Conservation (phyloP, 1,284 basidiomycete genomes). For the Pyrrhoderma lamaoense region DNA sequence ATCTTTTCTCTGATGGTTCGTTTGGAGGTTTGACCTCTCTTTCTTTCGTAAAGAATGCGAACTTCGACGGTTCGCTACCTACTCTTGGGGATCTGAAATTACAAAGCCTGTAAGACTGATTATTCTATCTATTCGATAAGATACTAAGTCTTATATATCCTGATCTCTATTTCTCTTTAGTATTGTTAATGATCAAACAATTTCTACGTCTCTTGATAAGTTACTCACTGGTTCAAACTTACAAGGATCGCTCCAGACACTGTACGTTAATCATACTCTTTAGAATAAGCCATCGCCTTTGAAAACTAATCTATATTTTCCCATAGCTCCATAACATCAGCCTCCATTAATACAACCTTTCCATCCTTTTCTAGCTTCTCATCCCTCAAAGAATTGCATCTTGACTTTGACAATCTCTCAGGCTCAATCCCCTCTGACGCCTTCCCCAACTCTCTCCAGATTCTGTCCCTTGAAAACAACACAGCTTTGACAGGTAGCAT, state of each 20-base stretch:
- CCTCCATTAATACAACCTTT: no score
- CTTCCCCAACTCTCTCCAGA: slow-evolving; percentile 28
- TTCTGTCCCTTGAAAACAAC: slow-evolving; percentile 27
- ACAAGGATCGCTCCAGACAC: slow-evolving; percentile 30
- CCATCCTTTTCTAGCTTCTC: no score
- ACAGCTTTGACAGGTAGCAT: slow-evolving; percentile 25
- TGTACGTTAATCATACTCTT: slow-evolving; percentile 28
- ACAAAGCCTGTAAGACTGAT: slow-evolving; percentile 34
- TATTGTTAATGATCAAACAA: slow-evolving; percentile 30
- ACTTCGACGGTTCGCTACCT: slow-evolving; percentile 38
- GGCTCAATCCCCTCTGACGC: slow-evolving; percentile 23
- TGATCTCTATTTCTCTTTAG: slow-evolving; percentile 20
- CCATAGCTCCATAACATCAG: no score
- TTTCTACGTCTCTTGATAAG: slow-evolving; percentile 28
- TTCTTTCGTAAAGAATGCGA: slow-evolving; percentile 37
- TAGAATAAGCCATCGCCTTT: slow-evolving; percentile 16
- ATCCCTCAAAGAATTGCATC: slow-evolving; percentile 26
- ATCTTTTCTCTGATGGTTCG: slow-evolving; percentile 27
- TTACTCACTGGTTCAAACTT: slow-evolving; percentile 31
- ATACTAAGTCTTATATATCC: neutral
- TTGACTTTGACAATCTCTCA: slow-evolving; percentile 30
- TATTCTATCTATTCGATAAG: neutral
- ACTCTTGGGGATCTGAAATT: slow-evolving; percentile 31
- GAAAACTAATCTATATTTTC: no score
- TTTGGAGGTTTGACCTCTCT: slow-evolving; percentile 34